Conservation (phyloP, 257 asterid genomes). For the Solanum piurae region DNA sequence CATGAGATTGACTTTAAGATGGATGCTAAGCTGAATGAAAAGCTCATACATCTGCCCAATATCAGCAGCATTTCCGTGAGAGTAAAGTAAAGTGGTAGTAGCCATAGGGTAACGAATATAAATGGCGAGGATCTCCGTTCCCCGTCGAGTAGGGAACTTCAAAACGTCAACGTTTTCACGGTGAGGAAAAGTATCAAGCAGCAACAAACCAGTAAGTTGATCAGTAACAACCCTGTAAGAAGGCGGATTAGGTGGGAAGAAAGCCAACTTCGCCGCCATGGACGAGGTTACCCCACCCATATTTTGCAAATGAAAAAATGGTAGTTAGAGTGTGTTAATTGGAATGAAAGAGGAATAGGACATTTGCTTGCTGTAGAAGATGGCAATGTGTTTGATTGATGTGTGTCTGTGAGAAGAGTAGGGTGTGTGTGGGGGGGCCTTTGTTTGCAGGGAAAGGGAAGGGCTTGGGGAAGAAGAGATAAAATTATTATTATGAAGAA, state of each 20-base stretch:
- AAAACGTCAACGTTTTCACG: constrained; percentile 85
- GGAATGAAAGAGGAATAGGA: not conserved
- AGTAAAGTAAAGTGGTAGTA: constrained; percentile 65
- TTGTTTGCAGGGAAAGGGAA: not conserved
- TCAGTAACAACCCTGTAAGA: constrained; percentile 53
- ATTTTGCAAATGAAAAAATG: not conserved
- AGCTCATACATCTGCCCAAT: constrained; percentile 97
- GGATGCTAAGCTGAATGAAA: constrained; percentile 81
- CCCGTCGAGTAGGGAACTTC: constrained; percentile 71
- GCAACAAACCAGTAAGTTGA: constrained; percentile 47
- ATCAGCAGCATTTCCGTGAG: constrained; percentile 96
- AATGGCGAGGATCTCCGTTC: constrained; percentile 69
- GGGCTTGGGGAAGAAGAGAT: not conserved
- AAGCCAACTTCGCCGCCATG: constrained; percentile 95
- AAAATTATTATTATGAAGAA: constrained; percentile 19
- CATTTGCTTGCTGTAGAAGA: not conserved
- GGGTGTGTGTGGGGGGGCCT: not conserved
- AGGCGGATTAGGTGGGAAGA: constrained; percentile 88
- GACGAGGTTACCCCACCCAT: constrained; percentile 98
- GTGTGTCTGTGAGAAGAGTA: not conserved
- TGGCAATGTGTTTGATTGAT: not conserved
- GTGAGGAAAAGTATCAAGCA: constrained; percentile 72
- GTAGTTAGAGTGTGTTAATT: not conserved
- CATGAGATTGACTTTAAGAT: constrained; percentile 73
- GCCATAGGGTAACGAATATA: constrained; percentile 92